Percentiles rank a stretch among this genome's conserved stretches.
Evolutionary conservation across 1,284 basidiomycete species (phyloP).

Genomic region (Apiotrichum sp.): DNA sequence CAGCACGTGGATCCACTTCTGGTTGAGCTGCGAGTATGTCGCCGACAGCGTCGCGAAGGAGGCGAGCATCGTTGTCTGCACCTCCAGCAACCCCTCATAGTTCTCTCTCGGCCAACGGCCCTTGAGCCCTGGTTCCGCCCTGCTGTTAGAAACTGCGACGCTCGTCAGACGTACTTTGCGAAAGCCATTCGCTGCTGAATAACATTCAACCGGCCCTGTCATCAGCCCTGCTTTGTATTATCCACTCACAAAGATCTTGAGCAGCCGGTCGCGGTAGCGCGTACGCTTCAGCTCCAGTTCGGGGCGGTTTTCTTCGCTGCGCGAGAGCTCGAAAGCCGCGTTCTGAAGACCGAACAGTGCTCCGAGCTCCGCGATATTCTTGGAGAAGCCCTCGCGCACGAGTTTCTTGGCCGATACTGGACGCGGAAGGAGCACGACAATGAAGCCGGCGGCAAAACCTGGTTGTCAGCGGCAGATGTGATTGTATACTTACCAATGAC

Average conservation of each 20-base stretch:
- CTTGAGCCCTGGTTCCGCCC: constrained; percentile 31
- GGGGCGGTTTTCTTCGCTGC: constrained; percentile 11
- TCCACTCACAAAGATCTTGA: constrained; percentile 31
- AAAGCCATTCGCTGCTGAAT: constrained; percentile 30
- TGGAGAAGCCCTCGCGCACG: constrained; percentile 35
- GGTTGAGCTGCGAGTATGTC: constrained; percentile 32
- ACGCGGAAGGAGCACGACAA: constrained; percentile 42
- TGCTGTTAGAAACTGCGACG: neutral
- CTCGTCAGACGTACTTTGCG: constrained; percentile 21
- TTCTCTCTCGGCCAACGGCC: constrained; percentile 43
- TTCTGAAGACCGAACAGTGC: constrained; percentile 40
- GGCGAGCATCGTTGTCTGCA: constrained; percentile 28
- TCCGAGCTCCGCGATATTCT: constrained; percentile 34
- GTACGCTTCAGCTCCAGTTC: constrained; percentile 12
- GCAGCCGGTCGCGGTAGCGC: constrained; percentile 25
- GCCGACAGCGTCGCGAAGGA: constrained; percentile 31
- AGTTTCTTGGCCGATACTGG: constrained; percentile 36
- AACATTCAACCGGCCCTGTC: constrained; percentile 6
- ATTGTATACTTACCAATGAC: constrained; percentile 37
- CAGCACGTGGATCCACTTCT: constrained; percentile 27
- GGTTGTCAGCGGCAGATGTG: neutral
- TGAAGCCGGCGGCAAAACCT: constrained; percentile 40
- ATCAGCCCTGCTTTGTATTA: neutral
- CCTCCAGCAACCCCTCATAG: constrained; percentile 30
- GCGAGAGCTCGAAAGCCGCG: constrained; percentile 27